phyloP scores from a whole-genome alignment of 768 basidiomycete genomes.

The Gyrodon lividus region DNA sequence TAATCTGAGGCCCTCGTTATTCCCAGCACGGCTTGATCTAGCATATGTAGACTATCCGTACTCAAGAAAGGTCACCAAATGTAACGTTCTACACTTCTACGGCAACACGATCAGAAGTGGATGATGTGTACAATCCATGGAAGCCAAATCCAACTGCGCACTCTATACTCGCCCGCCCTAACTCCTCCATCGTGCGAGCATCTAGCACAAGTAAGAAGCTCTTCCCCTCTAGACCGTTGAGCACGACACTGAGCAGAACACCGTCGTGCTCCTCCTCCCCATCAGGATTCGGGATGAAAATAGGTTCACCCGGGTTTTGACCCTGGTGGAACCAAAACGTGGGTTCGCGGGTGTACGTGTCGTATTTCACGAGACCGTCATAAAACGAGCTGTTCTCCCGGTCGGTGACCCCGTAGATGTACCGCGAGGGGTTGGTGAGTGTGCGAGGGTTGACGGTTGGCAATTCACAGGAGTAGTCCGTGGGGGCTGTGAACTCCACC shows the following conservation, averaged over 20 bases:
- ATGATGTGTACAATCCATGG: slow-evolving; percentile 16
- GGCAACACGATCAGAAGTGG: background rate
- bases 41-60: no score
- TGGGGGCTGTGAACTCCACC: background rate
- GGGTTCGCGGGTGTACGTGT: slow-evolving; percentile 13
- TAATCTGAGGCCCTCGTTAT: no score
- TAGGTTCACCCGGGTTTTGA: slow-evolving; percentile 25
- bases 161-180: slow-evolving; percentile 26
- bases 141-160: slow-evolving; percentile 25
- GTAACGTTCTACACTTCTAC: background rate
- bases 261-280: slow-evolving; percentile 25
- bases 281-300: slow-evolving; percentile 26
- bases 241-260: slow-evolving; percentile 25
- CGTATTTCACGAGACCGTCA: slow-evolving; percentile 27
- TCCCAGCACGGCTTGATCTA: no score
- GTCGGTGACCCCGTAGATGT: slow-evolving; percentile 13
- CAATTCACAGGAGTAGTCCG: slow-evolving; percentile 16
- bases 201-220: slow-evolving; percentile 27
- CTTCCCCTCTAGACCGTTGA: slow-evolving; percentile 17
- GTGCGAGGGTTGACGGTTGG: slow-evolving; percentile 22
- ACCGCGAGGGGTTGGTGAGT: slow-evolving; percentile 20
- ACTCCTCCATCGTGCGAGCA: slow-evolving; percentile 25
- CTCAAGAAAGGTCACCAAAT: no score
- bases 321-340: slow-evolving; percentile 14
- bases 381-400: slow-evolving; percentile 13